Evolutionary conservation across 257 asterid genomes (phyloP).

Genomic region (Handroanthus guayacan): DNA sequence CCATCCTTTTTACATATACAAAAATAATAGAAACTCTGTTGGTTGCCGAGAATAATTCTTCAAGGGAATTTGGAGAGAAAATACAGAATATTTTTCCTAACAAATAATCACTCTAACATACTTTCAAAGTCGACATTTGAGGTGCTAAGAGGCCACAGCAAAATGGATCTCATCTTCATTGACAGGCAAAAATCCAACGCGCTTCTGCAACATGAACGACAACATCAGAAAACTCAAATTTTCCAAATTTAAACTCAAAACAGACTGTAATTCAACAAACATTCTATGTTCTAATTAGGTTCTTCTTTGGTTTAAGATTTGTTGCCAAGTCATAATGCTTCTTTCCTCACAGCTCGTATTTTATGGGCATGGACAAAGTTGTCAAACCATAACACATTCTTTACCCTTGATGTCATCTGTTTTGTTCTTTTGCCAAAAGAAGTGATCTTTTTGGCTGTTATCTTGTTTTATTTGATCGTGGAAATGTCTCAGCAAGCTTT

Average conservation of each 20-base stretch:
- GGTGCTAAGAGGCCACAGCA: constrained; percentile 46
- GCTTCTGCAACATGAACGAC: constrained; percentile 62
- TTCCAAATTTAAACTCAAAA: constrained; percentile 36
- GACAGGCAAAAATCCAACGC: constrained; percentile 76
- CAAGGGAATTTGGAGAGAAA: constrained; percentile 42
- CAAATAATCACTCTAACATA: neutral
- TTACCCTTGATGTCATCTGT: constrained; percentile 11
- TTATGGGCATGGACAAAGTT: neutral
- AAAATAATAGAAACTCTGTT: constrained; percentile 7
- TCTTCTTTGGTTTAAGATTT: too few species aligned
- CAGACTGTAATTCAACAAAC: constrained; percentile 52
- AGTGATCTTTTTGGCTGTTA: neutral
- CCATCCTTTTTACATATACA: constrained; percentile 27
- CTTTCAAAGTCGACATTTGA: neutral
- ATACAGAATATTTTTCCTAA: neutral
- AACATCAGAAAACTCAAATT: neutral
- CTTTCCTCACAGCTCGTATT: neutral
- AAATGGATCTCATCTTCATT: constrained; percentile 67
- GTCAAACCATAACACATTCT: neutral
- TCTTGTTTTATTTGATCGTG: constrained; percentile 18
- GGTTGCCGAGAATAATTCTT: constrained; percentile 37
- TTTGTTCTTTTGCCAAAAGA: neutral
- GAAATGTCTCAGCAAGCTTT: neutral
- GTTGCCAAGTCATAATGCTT: constrained; percentile 39
- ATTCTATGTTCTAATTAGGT: neutral